Evolutionary conservation across 768 basidiomycete genomes (phyloP).

Genomic region (Cubamyces lactineus): DNA sequence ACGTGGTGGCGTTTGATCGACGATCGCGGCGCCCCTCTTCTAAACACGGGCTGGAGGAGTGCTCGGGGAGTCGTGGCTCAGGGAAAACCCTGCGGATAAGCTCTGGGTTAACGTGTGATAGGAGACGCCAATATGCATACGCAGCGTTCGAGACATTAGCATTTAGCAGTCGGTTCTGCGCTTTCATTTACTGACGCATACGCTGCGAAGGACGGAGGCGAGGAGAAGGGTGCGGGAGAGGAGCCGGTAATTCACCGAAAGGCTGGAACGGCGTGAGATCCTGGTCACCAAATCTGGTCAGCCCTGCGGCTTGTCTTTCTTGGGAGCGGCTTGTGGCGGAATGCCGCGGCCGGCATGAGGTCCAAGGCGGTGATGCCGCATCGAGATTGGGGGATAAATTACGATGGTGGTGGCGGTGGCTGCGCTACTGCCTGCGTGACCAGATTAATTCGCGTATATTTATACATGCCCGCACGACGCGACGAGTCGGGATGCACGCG

Average conservation of each 20-base stretch:
- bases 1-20: no score
- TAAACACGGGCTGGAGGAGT: no score
- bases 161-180: no score
- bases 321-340: not conserved
- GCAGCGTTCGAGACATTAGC: no score
- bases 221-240: not conserved
- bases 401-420: slow-evolving; percentile 18
- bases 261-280: slow-evolving; percentile 1
- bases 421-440: slow-evolving; percentile 12
- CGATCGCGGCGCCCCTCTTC: no score
- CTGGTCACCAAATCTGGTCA: not conserved
- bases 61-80: no score
- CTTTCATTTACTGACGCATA: no score
- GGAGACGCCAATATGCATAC: no score
- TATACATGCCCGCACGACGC: not conserved
- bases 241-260: slow-evolving; percentile 9
- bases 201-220: no score
- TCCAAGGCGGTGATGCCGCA: slow-evolving; percentile 2
- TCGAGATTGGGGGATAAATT: slow-evolving; percentile 19
- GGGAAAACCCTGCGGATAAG: no score
- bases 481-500: not conserved
- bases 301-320: slow-evolving; percentile 16
- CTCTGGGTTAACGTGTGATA: no score
- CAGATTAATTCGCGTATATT: not conserved
- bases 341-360: slow-evolving; percentile 17